Evolutionary conservation across 805 yeast genomes (phyloP), one percentile per base, ranked within the genome.

Genomic region (Saturnispora bothae): DNA sequence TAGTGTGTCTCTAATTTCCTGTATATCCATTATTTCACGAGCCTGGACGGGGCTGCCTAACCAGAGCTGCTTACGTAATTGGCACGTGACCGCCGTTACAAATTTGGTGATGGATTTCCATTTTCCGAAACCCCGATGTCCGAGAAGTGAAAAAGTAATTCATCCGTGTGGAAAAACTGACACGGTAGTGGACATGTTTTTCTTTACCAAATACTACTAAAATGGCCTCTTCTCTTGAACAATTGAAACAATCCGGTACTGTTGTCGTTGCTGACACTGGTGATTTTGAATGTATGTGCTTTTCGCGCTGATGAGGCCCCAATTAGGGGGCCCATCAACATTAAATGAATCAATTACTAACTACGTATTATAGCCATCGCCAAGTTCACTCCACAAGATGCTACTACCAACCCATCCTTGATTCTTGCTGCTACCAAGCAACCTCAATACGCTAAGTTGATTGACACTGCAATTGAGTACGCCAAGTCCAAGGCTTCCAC

Each of bases 251-350:
- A 48, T 63, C 96, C 42, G 97, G 97, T 53, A 92, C 98, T 51
- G 81, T 75, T 51, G 95, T 92, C 58, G 98, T 92, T 59, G 84
- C 98, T 49, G 98, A 92, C 71, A 86, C 97, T 46, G 98, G 98
- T 69, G 98, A 92, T 65, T 92, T 92, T 62, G 96, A 85, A 65
- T 80, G 67, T 62, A 53, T 41, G 67, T 63, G 7, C 12, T 16
- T 5, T 18, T 16, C 7, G 15, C 28, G 28, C 28, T 7, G 28
- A 7, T n/a, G n/a, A n/a, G 6, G 28, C 12, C 6, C 28, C 25
- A 22, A 10, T 6, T 10, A 22, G 6, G 25, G 28, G 7, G n/a
- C 28, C 28, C 28, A 10, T 26, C 20, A 8, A 29, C 17, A 15
- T 5, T 3, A 15, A 31, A 20, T 31, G 23, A 20, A 6, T 13